These are phyloP conservation scores for Lactarius evosmus DNA, from an alignment of 768 basidiomycete genomes.

Conservation along the genomic window DNA sequence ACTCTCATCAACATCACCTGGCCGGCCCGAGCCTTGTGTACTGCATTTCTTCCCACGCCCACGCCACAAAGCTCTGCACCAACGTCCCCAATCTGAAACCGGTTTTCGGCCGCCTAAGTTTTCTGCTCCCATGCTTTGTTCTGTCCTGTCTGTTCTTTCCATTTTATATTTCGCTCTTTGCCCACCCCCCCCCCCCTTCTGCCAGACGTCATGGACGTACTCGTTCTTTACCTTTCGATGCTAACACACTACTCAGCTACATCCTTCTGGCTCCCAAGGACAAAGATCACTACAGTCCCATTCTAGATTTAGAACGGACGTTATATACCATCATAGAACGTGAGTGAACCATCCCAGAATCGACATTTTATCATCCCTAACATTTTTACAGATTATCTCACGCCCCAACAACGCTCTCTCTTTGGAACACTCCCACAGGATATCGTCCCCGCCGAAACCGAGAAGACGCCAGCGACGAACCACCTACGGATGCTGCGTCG, in stretches of 20 bases:
- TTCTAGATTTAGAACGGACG: slow-evolving; percentile 71
- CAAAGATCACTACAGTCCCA: slow-evolving; percentile 83
- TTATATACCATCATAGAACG: slow-evolving; percentile 70
- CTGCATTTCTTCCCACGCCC: background rate
- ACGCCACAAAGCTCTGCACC: background rate
- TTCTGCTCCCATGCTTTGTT: background rate
- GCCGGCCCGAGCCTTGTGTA: slow-evolving; percentile 6
- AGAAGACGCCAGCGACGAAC: slow-evolving; percentile 19
- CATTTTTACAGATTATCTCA: slow-evolving; percentile 56
- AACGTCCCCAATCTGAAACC: background rate
- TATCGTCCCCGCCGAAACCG: slow-evolving; percentile 30
- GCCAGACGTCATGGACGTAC: slow-evolving; percentile 16
- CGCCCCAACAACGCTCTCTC: slow-evolving; percentile 55
- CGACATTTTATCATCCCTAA: background rate
- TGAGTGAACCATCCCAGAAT: background rate
- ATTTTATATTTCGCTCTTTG: background rate
- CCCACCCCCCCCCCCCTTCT: background rate
- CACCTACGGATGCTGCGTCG: slow-evolving; percentile 62
- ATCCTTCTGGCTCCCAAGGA: slow-evolving; percentile 77
- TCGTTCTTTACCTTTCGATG: background rate
- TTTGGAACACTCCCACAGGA: slow-evolving; percentile 65
- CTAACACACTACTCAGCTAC: slow-evolving; percentile 46
- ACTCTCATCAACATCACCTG: background rate
- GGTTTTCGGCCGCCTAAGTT: background rate
- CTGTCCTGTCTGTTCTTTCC: background rate